Percentiles rank a stretch among this genome's conserved stretches.
Conservation (phyloP, 1,284 basidiomycete species). For the Blastosporella zonata region DNA sequence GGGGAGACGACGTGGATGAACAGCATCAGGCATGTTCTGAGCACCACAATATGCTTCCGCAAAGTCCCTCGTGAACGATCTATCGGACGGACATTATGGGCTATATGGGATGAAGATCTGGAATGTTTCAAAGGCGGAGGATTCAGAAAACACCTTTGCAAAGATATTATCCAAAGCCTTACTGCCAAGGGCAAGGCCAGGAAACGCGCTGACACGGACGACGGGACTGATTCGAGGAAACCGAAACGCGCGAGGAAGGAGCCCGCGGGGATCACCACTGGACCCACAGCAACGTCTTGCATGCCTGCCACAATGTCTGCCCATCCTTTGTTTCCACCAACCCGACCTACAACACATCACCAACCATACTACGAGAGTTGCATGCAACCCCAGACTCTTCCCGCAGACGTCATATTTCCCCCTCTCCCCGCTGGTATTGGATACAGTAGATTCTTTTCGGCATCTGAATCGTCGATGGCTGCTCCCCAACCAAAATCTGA, state of each 20-base stretch:
- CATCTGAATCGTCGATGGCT: conserved; percentile 19
- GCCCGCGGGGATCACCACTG: conserved; percentile 12
- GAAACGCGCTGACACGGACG: conserved; percentile 37
- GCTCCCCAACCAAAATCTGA: conserved; percentile 2
- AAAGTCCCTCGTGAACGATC: conserved; percentile 66
- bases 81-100: conserved; percentile 73
- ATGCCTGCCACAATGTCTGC: conserved; percentile 37
- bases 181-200: conserved; percentile 33
- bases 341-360: conserved; percentile 59
- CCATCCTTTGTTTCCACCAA: conserved; percentile 52
- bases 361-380: conserved; percentile 68
- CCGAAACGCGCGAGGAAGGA: conserved; percentile 49
- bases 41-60: conserved; percentile 77
- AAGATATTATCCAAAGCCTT: conserved; percentile 51
- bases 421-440: conserved; percentile 48
- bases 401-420: conserved; percentile 67
- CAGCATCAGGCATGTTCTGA: conserved; percentile 83
- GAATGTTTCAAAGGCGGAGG: conserved; percentile 69
- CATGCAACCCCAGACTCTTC: conserved; percentile 39
- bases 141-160: conserved; percentile 67
- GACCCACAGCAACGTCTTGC: conserved; percentile 24
- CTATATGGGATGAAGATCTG: conserved; percentile 70
- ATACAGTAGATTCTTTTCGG: conserved; percentile 27
- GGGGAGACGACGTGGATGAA: conserved; percentile 97
- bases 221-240: conserved; percentile 40